These are phyloP conservation scores for Athelia psychrophila DNA, from an alignment of 1,284 basidiomycete species.

Conservation along the genomic window DNA sequence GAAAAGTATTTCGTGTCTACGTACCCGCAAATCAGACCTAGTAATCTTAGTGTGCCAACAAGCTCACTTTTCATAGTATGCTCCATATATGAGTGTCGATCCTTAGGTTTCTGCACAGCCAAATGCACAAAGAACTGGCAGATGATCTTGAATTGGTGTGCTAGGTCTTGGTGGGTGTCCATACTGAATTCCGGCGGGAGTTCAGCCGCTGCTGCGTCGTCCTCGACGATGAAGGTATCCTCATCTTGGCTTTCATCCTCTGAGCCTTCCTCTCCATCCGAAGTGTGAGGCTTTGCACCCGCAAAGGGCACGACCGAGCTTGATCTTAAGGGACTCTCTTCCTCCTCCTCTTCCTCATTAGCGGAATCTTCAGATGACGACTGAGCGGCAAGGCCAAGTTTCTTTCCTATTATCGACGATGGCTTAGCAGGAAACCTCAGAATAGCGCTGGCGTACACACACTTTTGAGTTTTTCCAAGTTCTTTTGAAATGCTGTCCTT, in stretches of 20 bases:
- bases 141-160: slow-evolving; percentile 79
- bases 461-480: slow-evolving; percentile 58
- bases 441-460: slow-evolving; percentile 13
- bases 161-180: slow-evolving; percentile 69
- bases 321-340: slow-evolving; percentile 18
- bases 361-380: slow-evolving; percentile 36
- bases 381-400: slow-evolving; percentile 37
- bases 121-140: slow-evolving; percentile 85
- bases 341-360: slow-evolving; percentile 29
- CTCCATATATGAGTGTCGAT: slow-evolving; percentile 55
- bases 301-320: slow-evolving; percentile 33
- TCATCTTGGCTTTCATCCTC: slow-evolving; percentile 30
- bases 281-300: slow-evolving; percentile 41
- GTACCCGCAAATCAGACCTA: slow-evolving; percentile 4
- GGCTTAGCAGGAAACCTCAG: slow-evolving; percentile 11
- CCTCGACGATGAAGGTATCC: slow-evolving; percentile 71
- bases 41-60: slow-evolving; percentile 7
- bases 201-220: slow-evolving; percentile 44
- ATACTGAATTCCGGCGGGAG: slow-evolving; percentile 78
- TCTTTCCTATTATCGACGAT: slow-evolving; percentile 36
- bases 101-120: slow-evolving; percentile 53
- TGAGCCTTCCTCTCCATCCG: too few relatives aligned
- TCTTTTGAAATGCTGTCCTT: slow-evolving; percentile 34
- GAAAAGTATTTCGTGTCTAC: slow-evolving; percentile 68
- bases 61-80: slow-evolving; percentile 48